Evolutionary conservation across 1,284 basidiomycete species (phyloP), one percentile per base, ranked within the genome.

Genomic region (Sporisorium exsertum): DNA sequence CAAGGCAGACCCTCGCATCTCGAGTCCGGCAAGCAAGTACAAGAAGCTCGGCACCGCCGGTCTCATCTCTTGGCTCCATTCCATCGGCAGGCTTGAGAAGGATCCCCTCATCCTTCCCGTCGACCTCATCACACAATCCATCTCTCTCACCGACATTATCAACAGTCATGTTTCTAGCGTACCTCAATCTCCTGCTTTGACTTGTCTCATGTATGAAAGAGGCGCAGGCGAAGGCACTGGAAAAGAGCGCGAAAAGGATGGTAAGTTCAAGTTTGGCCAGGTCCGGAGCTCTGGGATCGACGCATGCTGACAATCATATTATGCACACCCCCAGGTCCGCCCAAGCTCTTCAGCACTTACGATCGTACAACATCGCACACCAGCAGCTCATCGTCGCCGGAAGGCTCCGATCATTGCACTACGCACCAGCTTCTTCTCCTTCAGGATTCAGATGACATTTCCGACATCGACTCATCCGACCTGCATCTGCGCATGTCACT

Each of bases 21-120:
- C 61, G 4, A 72, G 50, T 40, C 42, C 68, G 4, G 62, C 73
- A 18, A 51, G 58, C 55, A 72, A 68, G 32, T 72, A 68, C 61
- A 72, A 72, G 54, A 72, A 59, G 35, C 74, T 80, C 52, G 83
- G 84, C 26, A 84, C 83, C 10, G 82, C 84, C 12, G 79, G 83
- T 29, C 74, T 85, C 26, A 64, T 85, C 37, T 69, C 73, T n/a
- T 85, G 84, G 84, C 73, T 84, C n/a, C 72, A 78, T n/a, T 75
- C 72, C 16, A 71, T 82, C 55, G 80, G 81, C 22, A 72, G 77
- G 60, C 70, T 85, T 24, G 77, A 80, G 58, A 79, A 77, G 37
- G 80, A 84, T 42, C 84, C 83, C 15, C 76, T 85, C 33, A 62
- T 85, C n/a, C 74, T 85, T 22, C 84, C 84, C 3, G 71, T 82